Percentiles rank a stretch among this genome's conserved stretches.
phyloP scores from a whole-genome alignment of 305 asterid species.

The Ajuga reptans region DNA sequence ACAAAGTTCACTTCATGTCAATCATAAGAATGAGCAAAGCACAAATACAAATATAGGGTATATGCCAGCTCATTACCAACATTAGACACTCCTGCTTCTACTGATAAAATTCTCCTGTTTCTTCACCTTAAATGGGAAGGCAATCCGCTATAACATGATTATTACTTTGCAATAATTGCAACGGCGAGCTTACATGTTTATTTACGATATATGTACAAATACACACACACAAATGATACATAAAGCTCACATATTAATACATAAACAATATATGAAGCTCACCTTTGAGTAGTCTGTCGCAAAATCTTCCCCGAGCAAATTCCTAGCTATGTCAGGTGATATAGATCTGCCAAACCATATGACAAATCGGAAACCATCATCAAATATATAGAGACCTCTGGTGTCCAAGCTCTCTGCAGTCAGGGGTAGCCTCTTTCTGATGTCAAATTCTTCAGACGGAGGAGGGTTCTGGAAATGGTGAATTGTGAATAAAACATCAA shows the following conservation, averaged over 20 bases:
- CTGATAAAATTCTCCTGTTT: background rate
- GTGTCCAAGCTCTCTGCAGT: slow-evolving; percentile 82
- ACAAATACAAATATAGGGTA: background rate
- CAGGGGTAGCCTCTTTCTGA: slow-evolving; percentile 60
- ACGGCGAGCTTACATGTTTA: slow-evolving; percentile 3
- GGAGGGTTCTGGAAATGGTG: slow-evolving; percentile 32
- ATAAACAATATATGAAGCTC: slow-evolving; percentile 10
- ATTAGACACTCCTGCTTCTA: background rate
- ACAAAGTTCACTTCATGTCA: background rate
- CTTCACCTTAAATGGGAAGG: background rate
- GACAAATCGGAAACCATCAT: slow-evolving; percentile 86
- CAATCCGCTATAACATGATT: background rate
- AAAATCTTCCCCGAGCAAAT: slow-evolving; percentile 67
- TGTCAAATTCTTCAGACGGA: slow-evolving; percentile 40
- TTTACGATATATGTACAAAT: background rate
- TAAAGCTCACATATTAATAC: slow-evolving; percentile 22
- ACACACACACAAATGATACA: background rate
- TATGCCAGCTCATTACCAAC: background rate
- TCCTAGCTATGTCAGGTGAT: slow-evolving; percentile 67
- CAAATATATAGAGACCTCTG: slow-evolving; percentile 69
- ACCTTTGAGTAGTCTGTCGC: slow-evolving; percentile 76
- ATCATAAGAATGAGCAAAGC: background rate
- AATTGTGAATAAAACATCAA: slow-evolving; percentile 21
- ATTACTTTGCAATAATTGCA: background rate
- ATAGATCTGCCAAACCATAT: slow-evolving; percentile 82